Conservation (phyloP, 2,329 filamentous ascomycete genomes). For the Claviceps cyperi region DNA sequence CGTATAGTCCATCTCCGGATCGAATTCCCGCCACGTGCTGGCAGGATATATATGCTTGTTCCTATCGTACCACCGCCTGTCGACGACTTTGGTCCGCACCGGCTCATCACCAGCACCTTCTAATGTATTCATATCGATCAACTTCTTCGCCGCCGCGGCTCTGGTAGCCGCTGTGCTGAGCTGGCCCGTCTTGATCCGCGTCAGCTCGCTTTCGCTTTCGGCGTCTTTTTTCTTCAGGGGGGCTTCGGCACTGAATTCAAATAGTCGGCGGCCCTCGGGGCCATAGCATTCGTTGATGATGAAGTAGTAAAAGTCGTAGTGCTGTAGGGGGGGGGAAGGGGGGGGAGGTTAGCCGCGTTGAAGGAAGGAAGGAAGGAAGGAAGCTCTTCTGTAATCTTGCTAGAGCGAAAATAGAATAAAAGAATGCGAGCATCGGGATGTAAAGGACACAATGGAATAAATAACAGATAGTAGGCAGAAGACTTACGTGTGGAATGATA, state of each 20-base stretch:
- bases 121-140: constrained; percentile 37
- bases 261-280: constrained; percentile 57
- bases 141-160: constrained; percentile 21
- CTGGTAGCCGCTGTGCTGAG: constrained; percentile 21
- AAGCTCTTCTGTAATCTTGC: neutral
- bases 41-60: constrained; percentile 98
- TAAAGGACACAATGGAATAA: neutral
- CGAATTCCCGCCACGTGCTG: constrained; percentile 90
- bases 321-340: too few relatives aligned
- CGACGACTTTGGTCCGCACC: constrained; percentile 78
- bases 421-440: too few relatives aligned
- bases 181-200: constrained; percentile 8
- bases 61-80: constrained; percentile 89
- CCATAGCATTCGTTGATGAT: constrained; percentile 74
- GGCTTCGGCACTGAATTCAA: constrained; percentile 52
- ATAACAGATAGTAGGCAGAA: neutral
- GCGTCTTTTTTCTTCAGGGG: constrained; percentile 14
- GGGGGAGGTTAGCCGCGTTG: neutral
- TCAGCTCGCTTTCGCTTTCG: neutral
- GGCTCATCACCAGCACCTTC: constrained; percentile 73
- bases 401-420: too few relatives aligned
- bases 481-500: constrained; percentile 82
- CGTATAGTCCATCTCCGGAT: constrained; percentile 75
- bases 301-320: constrained; percentile 96
- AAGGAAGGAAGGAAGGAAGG: neutral